Evolutionary conservation across 2,329 filamentous ascomycete species (phyloP), one percentile per base, ranked within the genome.

Genomic region (Xylariales sp.): DNA sequence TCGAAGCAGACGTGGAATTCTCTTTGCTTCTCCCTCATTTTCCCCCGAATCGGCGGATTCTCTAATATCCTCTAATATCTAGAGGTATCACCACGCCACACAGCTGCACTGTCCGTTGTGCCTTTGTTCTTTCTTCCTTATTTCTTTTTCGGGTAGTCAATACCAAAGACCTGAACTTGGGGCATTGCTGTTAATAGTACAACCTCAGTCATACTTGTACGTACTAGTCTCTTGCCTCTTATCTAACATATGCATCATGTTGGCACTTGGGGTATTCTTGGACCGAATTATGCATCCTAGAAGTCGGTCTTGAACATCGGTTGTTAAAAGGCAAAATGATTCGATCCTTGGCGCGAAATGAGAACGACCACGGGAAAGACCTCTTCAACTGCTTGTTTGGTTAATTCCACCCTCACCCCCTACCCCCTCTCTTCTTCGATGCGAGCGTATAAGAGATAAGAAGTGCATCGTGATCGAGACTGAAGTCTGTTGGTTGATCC

Each of bases 381-480:
- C 18, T 54, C 10, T 14, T 54, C 53, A n/a, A 54, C 50, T 57
- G 53, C n/a, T 36, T 55, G 57, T 58, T 30, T 52, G 48, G 66
- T 52, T 60, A 12, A 34, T 18, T 45, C 23, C 18, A 16, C 23
- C 39, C 54, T 41, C 39, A 10, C 12, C 5, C 39, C 12, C 39
- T 3, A 10, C 12, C 10, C 39, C 54, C 48, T 54, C 54, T 60
- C 64, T 65, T 59, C 41, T 57, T 63, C 49, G 34, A 63, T 69
- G 67, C 62, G 65, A 54, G 53, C 45, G 57, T 65, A 57, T 54
- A 54, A 54, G 45, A 53, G 62, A 65, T 68, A 68, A 68, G 66
- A 65, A 58, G 54, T 62, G 53, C 62, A 58, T 65, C 53, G 34
- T 50, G 53, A 57, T 50, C 57, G 45, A 36, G 46, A 65, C 65